Conservation (phyloP, 805 yeast species). For the Candida mattraensis region DNA sequence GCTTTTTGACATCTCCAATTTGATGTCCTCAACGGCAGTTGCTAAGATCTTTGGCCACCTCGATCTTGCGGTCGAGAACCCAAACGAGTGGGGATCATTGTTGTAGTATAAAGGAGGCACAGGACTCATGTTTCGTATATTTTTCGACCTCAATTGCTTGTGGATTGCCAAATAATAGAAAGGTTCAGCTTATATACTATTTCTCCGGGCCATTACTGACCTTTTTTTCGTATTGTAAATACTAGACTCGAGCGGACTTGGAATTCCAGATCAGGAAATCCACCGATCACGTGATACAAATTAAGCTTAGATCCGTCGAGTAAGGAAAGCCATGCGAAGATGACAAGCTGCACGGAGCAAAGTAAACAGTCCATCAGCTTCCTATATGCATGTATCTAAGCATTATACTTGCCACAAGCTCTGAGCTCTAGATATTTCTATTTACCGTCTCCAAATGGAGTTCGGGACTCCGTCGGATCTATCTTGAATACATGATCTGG, state of each 20-base stretch:
- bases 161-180: no score
- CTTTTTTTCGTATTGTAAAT: no score
- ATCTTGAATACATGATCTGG: slow-evolving; percentile 78
- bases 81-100: slow-evolving; percentile 76
- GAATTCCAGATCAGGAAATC: slow-evolving; percentile 1
- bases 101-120: slow-evolving; percentile 58
- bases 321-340: no score
- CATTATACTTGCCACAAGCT: no score
- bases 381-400: no score
- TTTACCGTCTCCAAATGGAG: slow-evolving; percentile 7
- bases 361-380: no score
- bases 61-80: slow-evolving; percentile 68
- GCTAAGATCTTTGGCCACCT: slow-evolving; percentile 88
- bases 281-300: background rate
- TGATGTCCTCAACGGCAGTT: slow-evolving; percentile 64
- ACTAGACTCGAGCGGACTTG: slow-evolving; percentile 2
- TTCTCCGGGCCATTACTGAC: no score
- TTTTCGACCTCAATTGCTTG: background rate
- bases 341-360: no score
- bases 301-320: background rate
- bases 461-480: slow-evolving; percentile 48
- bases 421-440: no score
- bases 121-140: slow-evolving; percentile 1
- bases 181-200: no score
- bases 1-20: slow-evolving; percentile 10